Evolutionary conservation across 169 alveolate genomes (phyloP), one percentile per base, ranked within the genome.

Genomic region (Plasmodium gallinaceum): DNA sequence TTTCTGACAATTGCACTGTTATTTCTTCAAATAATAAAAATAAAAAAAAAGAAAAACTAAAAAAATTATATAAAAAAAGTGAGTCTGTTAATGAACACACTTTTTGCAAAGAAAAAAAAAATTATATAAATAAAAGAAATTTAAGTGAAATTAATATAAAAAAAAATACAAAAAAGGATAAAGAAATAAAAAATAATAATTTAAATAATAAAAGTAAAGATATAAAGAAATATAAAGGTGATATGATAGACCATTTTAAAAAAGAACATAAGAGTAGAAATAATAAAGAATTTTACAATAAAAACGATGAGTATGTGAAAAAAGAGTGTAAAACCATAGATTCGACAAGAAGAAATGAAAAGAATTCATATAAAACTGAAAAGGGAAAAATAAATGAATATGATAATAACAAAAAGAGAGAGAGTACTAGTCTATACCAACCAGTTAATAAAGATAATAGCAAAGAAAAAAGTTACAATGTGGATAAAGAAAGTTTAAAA

Each of bases 21-120:
- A 57, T 83, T n/a, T 68, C 91, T n/a, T 43, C 37, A 16, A 69
- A 54, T 48, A 83, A 68, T 16, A 83, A 68, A 20, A 54, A 73
- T 73, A 64, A 73, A 54, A 83, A 83, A 68, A 83, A 83, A 45
- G 51, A n/a, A 18, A 83, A 83, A 42, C 8, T 16, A 39, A 83
- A 69, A 68, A 83, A 45, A 20, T 43, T 32, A 24, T 52, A 68
- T 68, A 83, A 83, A 39, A 68, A 37, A 20, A 68, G 83, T 22
- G 66, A 65, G 64, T 78, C 76, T 14, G 76, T 48, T 7, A 32
- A 78, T 62, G 89, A 78, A 2, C 72, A 64, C 14, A 14, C 61
- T 42, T 48, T 68, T n/a, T 46, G 66, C 16, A 65, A 37, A 32
- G 78, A 64, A 18, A 46, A 78, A 9, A 43, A 32, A 37, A 26